phyloP scores from a whole-genome alignment of 1,284 basidiomycete genomes.

The Microbotryum intermedium region DNA sequence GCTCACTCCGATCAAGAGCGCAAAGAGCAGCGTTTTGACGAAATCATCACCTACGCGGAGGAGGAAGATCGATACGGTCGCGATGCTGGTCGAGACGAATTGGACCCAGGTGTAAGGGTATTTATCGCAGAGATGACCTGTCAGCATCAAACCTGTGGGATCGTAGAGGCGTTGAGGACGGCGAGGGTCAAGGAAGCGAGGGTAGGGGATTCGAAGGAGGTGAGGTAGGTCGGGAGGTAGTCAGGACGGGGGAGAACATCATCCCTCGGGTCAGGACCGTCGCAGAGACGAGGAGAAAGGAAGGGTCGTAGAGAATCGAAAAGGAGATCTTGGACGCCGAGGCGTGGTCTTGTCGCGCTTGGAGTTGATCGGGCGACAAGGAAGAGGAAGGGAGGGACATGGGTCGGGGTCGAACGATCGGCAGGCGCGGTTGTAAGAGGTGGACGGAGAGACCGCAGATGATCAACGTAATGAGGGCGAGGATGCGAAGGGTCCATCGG shows the following conservation, averaged over 20 bases:
- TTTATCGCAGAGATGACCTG: slow-evolving; percentile 20
- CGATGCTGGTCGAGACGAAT: not conserved
- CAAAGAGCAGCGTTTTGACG: not conserved
- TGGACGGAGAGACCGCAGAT: slow-evolving; percentile 13
- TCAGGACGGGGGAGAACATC: slow-evolving; percentile 14
- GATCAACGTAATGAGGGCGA: slow-evolving; percentile 13
- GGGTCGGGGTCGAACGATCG: not conserved
- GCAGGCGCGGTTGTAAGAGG: not conserved
- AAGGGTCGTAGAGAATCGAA: not conserved
- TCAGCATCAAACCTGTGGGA: slow-evolving; percentile 19
- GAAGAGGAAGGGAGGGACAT: not conserved
- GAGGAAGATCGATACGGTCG: not conserved
- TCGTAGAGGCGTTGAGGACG: slow-evolving; percentile 16
- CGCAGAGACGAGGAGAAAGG: not conserved
- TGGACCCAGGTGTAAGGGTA: slow-evolving; percentile 3
- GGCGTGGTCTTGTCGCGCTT: not conserved
- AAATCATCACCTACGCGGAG: not conserved
- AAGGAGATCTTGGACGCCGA: not conserved
- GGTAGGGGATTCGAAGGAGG: slow-evolving; percentile 9
- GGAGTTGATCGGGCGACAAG: no score
- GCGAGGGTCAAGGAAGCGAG: slow-evolving; percentile 15
- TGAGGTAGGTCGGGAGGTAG: slow-evolving; percentile 21
- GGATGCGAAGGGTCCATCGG: slow-evolving; percentile 31
- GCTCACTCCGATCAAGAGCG: not conserved
- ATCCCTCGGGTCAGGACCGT: slow-evolving; percentile 17